phyloP scores from a whole-genome alignment of 2,329 filamentous ascomycete genomes.

The Diplocarpon rosae region DNA sequence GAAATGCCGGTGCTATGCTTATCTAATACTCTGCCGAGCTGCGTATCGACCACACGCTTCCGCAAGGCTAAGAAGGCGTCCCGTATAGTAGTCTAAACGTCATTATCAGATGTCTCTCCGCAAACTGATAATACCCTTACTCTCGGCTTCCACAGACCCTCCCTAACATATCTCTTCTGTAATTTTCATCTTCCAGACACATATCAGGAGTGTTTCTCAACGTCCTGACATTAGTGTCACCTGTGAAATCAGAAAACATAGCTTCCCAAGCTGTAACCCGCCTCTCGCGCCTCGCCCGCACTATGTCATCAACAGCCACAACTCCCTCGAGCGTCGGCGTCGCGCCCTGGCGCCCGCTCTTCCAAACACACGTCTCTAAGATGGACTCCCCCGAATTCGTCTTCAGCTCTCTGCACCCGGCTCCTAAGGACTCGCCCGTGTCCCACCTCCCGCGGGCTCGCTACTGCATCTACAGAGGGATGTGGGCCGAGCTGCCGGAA shows the following conservation, averaged over 20 bases:
- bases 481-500: conserved; percentile 63
- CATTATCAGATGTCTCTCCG: no score
- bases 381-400: conserved; percentile 31
- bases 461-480: conserved; percentile 75
- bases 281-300: conserved; percentile 22
- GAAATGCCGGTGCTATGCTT: no score
- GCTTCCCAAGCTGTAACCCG: conserved; percentile 21
- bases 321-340: conserved; percentile 16
- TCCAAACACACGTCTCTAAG: conserved; percentile 27
- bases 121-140: no score
- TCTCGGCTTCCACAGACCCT: no score
- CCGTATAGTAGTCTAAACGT: no score
- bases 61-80: no score
- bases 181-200: no score
- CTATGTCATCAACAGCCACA: conserved; percentile 23
- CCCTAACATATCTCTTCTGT: no score
- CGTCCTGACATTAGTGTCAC: no score
- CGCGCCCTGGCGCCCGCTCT: conserved; percentile 28
- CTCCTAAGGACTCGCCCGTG: conserved; percentile 28
- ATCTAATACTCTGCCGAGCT: no score
- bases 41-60: no score
- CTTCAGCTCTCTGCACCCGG: conserved; percentile 34
- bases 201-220: no score
- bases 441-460: conserved; percentile 46
- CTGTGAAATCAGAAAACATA: conserved; percentile 10